phyloP scores from a whole-genome alignment of 2,329 filamentous ascomycete genomes.

The Exophiala alcalophila region DNA sequence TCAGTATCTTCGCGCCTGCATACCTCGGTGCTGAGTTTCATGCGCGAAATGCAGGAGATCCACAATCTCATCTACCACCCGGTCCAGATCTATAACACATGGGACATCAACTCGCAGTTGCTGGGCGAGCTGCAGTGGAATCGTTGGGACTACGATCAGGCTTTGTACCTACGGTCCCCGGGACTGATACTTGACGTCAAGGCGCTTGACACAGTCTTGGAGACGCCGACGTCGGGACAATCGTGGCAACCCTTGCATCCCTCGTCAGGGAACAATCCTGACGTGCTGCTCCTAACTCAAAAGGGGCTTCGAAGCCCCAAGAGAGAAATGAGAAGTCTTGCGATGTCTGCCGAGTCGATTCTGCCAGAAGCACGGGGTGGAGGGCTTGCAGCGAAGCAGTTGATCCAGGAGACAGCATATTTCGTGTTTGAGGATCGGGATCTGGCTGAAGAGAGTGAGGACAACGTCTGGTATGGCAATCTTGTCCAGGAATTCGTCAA shows the following conservation, averaged over 20 bases:
- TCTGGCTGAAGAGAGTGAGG: slow-evolving; percentile 3
- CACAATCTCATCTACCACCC: slow-evolving; percentile 38
- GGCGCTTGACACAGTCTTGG: slow-evolving; percentile 40
- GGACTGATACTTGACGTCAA: slow-evolving; percentile 40
- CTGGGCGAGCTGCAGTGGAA: slow-evolving; percentile 28
- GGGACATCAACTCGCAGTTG: slow-evolving; percentile 24
- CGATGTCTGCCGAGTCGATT: slow-evolving; percentile 6
- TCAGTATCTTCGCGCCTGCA: slow-evolving; percentile 9
- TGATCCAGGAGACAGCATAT: slow-evolving; percentile 24
- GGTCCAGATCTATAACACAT: slow-evolving; percentile 20
- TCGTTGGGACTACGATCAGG: slow-evolving; percentile 39
- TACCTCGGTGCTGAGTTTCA: slow-evolving; percentile 37
- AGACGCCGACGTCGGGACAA: slow-evolving; percentile 9
- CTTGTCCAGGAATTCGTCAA: slow-evolving; percentile 11
- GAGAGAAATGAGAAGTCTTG: slow-evolving; percentile 22
- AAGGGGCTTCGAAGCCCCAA: slow-evolving; percentile 24
- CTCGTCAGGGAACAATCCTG: slow-evolving; percentile 24
- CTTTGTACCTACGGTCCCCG: slow-evolving; percentile 43
- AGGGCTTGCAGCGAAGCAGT: no score
- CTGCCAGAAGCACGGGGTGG: no score
- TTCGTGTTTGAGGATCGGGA: slow-evolving; percentile 23
- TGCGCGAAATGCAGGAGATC: slow-evolving; percentile 40
- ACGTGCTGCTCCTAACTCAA: slow-evolving; percentile 23
- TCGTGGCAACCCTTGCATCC: slow-evolving; percentile 24
- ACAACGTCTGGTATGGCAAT: slow-evolving; percentile 5